Conservation (phyloP, 2,329 filamentous ascomycete species). For the Neofusicoccum umdonicola region DNA sequence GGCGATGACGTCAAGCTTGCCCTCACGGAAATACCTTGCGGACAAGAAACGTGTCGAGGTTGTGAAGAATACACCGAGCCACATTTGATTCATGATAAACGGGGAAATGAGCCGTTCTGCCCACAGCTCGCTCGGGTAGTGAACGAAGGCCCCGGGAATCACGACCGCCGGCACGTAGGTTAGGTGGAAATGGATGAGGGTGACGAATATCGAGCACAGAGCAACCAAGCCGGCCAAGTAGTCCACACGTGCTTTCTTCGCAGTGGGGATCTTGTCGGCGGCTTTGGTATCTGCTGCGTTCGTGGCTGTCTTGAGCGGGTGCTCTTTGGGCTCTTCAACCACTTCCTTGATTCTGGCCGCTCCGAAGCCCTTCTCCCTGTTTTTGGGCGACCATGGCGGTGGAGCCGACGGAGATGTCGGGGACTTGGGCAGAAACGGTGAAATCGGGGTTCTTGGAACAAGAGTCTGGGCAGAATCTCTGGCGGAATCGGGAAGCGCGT, state of each 20-base stretch:
- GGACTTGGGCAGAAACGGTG: constrained; percentile 9
- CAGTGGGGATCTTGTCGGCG: constrained; percentile 5
- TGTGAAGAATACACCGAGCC: constrained; percentile 51
- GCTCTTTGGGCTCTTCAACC: constrained; percentile 4
- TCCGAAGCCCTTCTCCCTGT: constrained; percentile 10
- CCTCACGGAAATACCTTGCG: constrained; percentile 42
- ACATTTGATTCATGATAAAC: constrained; percentile 47
- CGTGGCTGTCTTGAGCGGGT: constrained; percentile 2
- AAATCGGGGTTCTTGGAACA: neutral
- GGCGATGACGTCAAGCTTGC: constrained; percentile 43
- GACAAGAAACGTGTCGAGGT: constrained; percentile 49
- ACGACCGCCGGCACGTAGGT: constrained; percentile 44
- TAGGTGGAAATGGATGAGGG: constrained; percentile 45
- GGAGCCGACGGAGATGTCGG: neutral
- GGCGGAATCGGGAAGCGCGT: constrained; percentile 2
- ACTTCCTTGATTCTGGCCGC: constrained; percentile 9
- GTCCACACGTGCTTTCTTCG: constrained; percentile 39
- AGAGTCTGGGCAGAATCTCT: constrained; percentile 16
- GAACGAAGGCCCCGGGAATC: constrained; percentile 34
- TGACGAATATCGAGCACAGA: constrained; percentile 45
- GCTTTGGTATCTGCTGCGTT: neutral
- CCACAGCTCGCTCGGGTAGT: constrained; percentile 43
- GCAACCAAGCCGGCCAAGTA: constrained; percentile 49
- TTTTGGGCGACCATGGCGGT: constrained; percentile 6
- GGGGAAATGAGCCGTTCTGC: constrained; percentile 43